Percentiles rank a stretch among this genome's conserved stretches.
Conservation (phyloP, 371 early-diverging fungal genomes). For the Amoeboaphelidium protococcarum region DNA sequence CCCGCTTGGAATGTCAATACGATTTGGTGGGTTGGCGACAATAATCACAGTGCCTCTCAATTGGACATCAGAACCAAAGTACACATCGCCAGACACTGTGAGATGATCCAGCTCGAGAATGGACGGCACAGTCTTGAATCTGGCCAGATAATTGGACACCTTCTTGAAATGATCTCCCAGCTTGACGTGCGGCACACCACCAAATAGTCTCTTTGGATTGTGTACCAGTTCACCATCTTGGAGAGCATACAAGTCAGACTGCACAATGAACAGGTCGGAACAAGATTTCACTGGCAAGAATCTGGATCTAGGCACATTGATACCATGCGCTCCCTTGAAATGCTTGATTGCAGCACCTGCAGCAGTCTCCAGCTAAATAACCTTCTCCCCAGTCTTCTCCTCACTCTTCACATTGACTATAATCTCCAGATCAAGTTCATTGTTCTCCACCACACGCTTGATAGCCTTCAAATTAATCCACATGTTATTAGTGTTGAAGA, state of each 20-base stretch:
- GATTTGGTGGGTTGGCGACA: slow-evolving; percentile 81
- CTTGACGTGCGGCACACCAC: slow-evolving; percentile 82
- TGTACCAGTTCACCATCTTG: slow-evolving; percentile 73
- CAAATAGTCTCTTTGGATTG: slow-evolving; percentile 76
- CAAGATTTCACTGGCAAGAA: slow-evolving; percentile 98
- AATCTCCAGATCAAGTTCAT: slow-evolving; percentile 70
- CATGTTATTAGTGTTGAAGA: slow-evolving; percentile 99
- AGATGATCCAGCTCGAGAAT: slow-evolving; percentile 94
- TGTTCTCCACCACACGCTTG: slow-evolving; percentile 65
- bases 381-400: slow-evolving; percentile 46
- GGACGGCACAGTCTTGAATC: slow-evolving; percentile 80
- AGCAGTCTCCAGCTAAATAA: slow-evolving; percentile 97
- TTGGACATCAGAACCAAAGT: slow-evolving; percentile 78
- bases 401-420: slow-evolving; percentile 84
- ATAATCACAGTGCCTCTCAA: slow-evolving; percentile 94
- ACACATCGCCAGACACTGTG: slow-evolving; percentile 94
- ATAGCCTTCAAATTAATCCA: slow-evolving; percentile 92
- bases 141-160: no score
- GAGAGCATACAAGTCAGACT: slow-evolving; percentile 77
- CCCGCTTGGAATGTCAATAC: slow-evolving; percentile 95
- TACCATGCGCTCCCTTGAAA: slow-evolving; percentile 83
- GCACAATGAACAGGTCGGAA: slow-evolving; percentile 92
- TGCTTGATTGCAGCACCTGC: slow-evolving; percentile 98
- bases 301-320: slow-evolving; percentile 91
- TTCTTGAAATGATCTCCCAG: slow-evolving; percentile 96